phyloP scores from a whole-genome alignment of 2,329 filamentous ascomycete species.

The Emergomyces pasteurianus region DNA sequence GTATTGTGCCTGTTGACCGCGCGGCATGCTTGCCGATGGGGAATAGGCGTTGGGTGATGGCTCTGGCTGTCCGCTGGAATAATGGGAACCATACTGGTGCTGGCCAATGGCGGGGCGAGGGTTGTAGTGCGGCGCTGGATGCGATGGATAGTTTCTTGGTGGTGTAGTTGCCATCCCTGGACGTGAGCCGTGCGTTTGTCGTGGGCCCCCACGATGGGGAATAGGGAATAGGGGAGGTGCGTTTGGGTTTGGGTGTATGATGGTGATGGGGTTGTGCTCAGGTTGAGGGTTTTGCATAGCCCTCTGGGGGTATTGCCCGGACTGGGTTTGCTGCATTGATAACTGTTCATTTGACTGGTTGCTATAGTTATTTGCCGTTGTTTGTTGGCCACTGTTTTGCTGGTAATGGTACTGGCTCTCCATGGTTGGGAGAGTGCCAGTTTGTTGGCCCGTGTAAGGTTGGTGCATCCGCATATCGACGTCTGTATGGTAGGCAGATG shows the following conservation, averaged over 20 bases:
- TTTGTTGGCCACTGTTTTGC: not conserved
- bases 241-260: conserved; percentile 9
- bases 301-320: not conserved
- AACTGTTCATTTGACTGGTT: not conserved
- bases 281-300: not conserved
- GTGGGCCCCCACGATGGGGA: conserved; percentile 9
- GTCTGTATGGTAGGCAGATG: not conserved
- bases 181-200: conserved; percentile 1
- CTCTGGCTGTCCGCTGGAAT: not conserved
- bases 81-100: not conserved
- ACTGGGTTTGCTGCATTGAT: not conserved
- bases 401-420: conserved; percentile 1
- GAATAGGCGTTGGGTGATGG: not conserved
- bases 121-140: conserved; percentile 1
- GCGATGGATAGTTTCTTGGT: conserved; percentile 4
- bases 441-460: not conserved
- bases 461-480: not conserved
- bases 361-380: not conserved
- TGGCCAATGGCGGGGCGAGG: not conserved
- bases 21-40: not conserved
- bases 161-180: not conserved
- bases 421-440: not conserved
- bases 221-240: conserved; percentile 9
- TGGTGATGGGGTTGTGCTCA: conserved; percentile 5
- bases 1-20: not conserved